These are phyloP conservation scores for Hypoxylon intermedium DNA, from an alignment of 495 filamentous ascomycete species.

Conservation along the genomic window DNA sequence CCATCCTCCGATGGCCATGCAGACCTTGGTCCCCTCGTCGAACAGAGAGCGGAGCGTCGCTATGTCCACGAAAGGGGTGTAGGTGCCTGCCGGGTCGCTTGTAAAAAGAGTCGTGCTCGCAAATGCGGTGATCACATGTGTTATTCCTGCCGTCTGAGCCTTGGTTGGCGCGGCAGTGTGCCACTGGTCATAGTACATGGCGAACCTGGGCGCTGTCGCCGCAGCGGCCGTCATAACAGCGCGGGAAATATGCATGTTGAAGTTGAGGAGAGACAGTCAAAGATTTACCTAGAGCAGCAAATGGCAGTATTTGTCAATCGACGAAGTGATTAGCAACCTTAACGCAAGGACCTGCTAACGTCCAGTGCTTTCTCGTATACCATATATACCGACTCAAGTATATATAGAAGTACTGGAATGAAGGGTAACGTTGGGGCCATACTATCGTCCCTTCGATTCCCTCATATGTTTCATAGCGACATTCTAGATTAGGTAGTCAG, in stretches of 20 bases:
- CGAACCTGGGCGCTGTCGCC: conserved; percentile 29
- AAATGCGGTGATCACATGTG: conserved; percentile 67
- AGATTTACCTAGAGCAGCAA: not conserved
- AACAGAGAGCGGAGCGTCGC: conserved; percentile 60
- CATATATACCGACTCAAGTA: conserved; percentile 36
- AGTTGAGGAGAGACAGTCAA: not conserved
- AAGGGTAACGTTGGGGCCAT: conserved; percentile 33
- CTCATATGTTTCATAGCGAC: conserved; percentile 19
- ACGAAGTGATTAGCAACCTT: not conserved
- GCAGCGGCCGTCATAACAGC: conserved; percentile 23
- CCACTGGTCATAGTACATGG: conserved; percentile 47
- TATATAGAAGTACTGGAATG: conserved; percentile 26
- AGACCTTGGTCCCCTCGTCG: conserved; percentile 59
- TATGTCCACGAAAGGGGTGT: conserved; percentile 59
- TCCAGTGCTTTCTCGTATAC: not conserved
- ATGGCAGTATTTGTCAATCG: conserved; percentile 1
- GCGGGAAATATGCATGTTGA: conserved; percentile 36
- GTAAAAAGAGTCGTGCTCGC: conserved; percentile 62
- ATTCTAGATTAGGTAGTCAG: conserved; percentile 23
- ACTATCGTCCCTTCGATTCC: conserved; percentile 4
- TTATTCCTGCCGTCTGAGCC: conserved; percentile 47
- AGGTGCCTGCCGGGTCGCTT: conserved; percentile 49
- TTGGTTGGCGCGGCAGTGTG: conserved; percentile 43
- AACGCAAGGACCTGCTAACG: not conserved
- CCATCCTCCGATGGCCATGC: conserved; percentile 72